phyloP scores from a whole-genome alignment of 495 filamentous ascomycete species.

The Aspergillus asperescens region DNA sequence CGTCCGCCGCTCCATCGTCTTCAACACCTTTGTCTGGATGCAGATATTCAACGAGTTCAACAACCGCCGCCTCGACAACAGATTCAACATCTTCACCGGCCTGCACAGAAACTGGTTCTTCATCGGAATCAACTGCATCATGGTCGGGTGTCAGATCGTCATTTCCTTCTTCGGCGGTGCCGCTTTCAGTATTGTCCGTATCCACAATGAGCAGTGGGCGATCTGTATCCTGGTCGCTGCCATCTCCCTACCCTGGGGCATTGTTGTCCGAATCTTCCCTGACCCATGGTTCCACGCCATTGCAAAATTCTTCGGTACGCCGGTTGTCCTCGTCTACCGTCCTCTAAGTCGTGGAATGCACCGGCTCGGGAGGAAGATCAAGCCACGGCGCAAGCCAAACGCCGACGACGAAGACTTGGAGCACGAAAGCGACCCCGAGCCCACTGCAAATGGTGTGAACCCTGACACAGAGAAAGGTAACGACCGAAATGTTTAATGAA shows the following conservation, averaged over 20 bases:
- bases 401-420: no score
- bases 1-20: constrained; percentile 63
- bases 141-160: constrained; percentile 73
- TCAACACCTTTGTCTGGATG: constrained; percentile 97
- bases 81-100: constrained; percentile 84
- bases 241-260: constrained; percentile 68
- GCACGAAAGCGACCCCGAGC: no score
- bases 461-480: no score
- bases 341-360: neutral
- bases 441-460: no score
- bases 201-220: constrained; percentile 68
- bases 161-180: constrained; percentile 73
- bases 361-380: constrained; percentile 20
- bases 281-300: constrained; percentile 45
- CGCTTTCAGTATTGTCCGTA: constrained; percentile 64
- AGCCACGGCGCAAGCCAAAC: neutral
- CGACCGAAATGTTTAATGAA: no score
- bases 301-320: constrained; percentile 25
- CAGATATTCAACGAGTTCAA: constrained; percentile 96
- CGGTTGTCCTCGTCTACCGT: constrained; percentile 14
- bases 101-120: constrained; percentile 75
- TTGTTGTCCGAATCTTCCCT: constrained; percentile 62
- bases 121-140: constrained; percentile 69
- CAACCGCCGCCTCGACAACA: constrained; percentile 83
- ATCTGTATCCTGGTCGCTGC: constrained; percentile 66